Evolutionary conservation across 768 basidiomycete genomes (phyloP), one percentile per base, ranked within the genome.

Genomic region (Hydnomerulius pinastri): DNA sequence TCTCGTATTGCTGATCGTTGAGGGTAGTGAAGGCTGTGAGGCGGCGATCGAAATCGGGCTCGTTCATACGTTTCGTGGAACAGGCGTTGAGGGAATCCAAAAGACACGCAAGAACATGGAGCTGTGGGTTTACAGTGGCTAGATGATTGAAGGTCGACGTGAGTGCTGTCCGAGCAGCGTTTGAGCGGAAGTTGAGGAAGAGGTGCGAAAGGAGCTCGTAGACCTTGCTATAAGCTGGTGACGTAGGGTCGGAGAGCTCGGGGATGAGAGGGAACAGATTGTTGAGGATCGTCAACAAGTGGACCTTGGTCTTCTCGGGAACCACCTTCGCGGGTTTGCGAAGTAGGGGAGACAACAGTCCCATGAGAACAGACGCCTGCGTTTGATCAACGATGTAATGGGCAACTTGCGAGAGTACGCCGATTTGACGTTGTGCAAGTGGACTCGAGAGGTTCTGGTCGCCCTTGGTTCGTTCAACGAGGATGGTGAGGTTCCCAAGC

Each of bases 21-120:
- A 98, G 71, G 11, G 63, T 64, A 1, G 80, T 73, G 69, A 92
- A 97, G 0, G 91, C 93, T 1, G 69, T 65, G 2, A 98, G 73
- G 2, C 97, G 86, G 24, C 82, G 78, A 49, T 95, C 90, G 56
- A 97, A 98, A 66, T 98, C 92, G 2, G 94, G 90, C 62, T 98
- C 94, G 49, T 96, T 92, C 28, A 93, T 67, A 6, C 93, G 79
- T 59, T 83, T 87, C 1, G 68, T 67, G 1, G 94, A 96, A 63
- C 86, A 99, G 0, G 96, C 85, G 60, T 98, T 98, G 55, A 98
- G 75, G 0, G 77, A 76, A 7, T 77, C 78, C 46, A 92, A 59
- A 4, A 94, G 67, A 6, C 73, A 66, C 1, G 85, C 78, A 1
- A 91, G 51, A 27, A 59, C 49, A 35, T 69, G 59, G 17, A 92